These are phyloP conservation scores for Dianthus caryophyllus DNA, from an alignment of 148 eudicot species.

Conservation along the genomic window DNA sequence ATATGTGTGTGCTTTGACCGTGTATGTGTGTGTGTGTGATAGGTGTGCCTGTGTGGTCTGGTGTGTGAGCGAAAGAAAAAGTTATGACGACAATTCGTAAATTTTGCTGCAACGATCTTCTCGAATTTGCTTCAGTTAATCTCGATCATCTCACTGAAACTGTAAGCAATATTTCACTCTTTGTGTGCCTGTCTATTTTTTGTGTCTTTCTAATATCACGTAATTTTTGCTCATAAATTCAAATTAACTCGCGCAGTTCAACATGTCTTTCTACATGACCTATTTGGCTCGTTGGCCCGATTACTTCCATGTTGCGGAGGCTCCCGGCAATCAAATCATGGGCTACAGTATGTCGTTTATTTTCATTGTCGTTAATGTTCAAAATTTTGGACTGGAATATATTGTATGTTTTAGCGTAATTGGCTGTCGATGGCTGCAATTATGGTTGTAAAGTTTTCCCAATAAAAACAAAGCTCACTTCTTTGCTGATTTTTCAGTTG, in stretches of 20 bases:
- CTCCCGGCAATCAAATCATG: constrained; percentile 80
- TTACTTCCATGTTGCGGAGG: constrained; percentile 92
- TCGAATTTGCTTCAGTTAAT: constrained; percentile 80
- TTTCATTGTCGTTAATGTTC: background rate
- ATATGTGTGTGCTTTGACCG: too few species aligned
- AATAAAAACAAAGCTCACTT: background rate
- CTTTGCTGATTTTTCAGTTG: background rate
- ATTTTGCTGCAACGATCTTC: constrained; percentile 88
- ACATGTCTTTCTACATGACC: constrained; percentile 98
- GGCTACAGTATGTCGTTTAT: constrained; percentile 66
- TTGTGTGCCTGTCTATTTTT: too few species aligned
- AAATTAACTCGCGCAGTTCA: constrained; percentile 52
- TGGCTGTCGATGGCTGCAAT: too few species aligned
- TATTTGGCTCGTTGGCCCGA: constrained; percentile 97
- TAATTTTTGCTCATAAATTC: background rate
- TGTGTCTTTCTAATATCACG: background rate
- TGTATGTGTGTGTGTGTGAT: too few species aligned
- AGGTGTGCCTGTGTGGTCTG: too few species aligned
- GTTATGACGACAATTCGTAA: constrained; percentile 83
- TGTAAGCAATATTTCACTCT: constrained; percentile 29
- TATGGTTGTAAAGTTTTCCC: background rate
- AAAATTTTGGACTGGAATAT: too few species aligned
- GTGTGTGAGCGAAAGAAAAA: too few species aligned
- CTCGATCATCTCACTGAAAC: constrained; percentile 97
- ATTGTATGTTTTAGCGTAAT: too few species aligned